phyloP scores from a whole-genome alignment of 768 basidiomycete species.

The Mycena rebaudengoi region DNA sequence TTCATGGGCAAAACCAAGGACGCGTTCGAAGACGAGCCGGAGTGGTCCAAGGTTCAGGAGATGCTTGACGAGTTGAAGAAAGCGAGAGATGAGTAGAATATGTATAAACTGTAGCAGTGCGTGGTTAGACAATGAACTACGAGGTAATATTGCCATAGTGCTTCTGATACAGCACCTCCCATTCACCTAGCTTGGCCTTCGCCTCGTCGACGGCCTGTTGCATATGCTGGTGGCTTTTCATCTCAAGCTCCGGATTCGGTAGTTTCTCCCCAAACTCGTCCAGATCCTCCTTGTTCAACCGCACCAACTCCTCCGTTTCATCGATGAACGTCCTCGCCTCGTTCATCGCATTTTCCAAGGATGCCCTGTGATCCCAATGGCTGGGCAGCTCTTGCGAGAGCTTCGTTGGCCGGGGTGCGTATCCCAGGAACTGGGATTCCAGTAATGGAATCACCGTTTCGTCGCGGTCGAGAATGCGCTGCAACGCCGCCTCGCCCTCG shows the following conservation, averaged over 20 bases:
- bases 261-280: neutral
- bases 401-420: slow-evolving; percentile 31
- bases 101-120: neutral
- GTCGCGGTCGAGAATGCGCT: slow-evolving; percentile 40
- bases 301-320: slow-evolving; percentile 14
- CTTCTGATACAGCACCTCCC: slow-evolving; percentile 3
- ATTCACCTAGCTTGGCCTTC: neutral
- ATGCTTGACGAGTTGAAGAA: slow-evolving; percentile 72
- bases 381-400: slow-evolving; percentile 7
- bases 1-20: slow-evolving; percentile 89
- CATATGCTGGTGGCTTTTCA: slow-evolving; percentile 2
- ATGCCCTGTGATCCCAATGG: neutral
- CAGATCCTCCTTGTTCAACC: neutral
- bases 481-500: slow-evolving; percentile 37
- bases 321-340: neutral
- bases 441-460: slow-evolving; percentile 41
- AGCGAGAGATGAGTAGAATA: slow-evolving; percentile 28
- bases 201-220: slow-evolving; percentile 12
- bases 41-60: slow-evolving; percentile 75
- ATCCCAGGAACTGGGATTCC: slow-evolving; percentile 38
- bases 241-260: neutral
- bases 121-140: no score
- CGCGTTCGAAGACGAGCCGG: slow-evolving; percentile 86
- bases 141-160: no score
- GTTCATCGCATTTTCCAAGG: slow-evolving; percentile 7